Percentiles rank a stretch among this genome's conserved stretches.
Conservation (phyloP, 805 yeast species). For the Candida broadrunensis region DNA sequence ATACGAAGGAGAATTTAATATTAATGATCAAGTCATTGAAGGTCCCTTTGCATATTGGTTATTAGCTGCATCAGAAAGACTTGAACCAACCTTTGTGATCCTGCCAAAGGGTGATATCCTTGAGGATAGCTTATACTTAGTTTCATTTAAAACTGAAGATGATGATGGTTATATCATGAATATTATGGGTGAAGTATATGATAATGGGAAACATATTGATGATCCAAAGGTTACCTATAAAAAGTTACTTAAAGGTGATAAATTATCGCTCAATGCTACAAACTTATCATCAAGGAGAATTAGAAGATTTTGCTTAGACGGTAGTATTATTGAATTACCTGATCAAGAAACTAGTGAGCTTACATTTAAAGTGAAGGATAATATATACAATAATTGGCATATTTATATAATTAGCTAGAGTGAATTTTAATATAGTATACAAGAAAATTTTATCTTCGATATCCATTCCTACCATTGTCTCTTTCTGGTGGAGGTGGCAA, state of each 20-base stretch:
- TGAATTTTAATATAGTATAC: neutral
- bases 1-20: conserved; percentile 43
- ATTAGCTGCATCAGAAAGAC: conserved; percentile 50
- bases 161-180: conserved; percentile 39
- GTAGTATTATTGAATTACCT: conserved; percentile 43
- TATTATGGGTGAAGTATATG: conserved; percentile 56
- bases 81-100: conserved; percentile 61
- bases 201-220: conserved; percentile 51
- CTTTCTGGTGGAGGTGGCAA: conserved; percentile 6
- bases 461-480: conserved; percentile 2
- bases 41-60: conserved; percentile 60
- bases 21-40: conserved; percentile 12
- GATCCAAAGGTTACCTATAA: conserved; percentile 49
- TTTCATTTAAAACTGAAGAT: conserved; percentile 40
- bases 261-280: conserved; percentile 13
- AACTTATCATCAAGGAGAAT: conserved; percentile 13
- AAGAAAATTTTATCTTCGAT: conserved; percentile 3
- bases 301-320: conserved; percentile 69
- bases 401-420: conserved; percentile 7
- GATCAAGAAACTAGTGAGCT: conserved; percentile 11
- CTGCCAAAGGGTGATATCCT: conserved; percentile 57
- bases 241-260: conserved; percentile 23
- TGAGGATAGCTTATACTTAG: conserved; percentile 40
- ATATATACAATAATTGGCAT: conserved; percentile 18
- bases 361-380: conserved; percentile 15